Evolutionary conservation across 2,329 filamentous ascomycete genomes (phyloP).

Genomic region (Colletotrichum sp.): DNA sequence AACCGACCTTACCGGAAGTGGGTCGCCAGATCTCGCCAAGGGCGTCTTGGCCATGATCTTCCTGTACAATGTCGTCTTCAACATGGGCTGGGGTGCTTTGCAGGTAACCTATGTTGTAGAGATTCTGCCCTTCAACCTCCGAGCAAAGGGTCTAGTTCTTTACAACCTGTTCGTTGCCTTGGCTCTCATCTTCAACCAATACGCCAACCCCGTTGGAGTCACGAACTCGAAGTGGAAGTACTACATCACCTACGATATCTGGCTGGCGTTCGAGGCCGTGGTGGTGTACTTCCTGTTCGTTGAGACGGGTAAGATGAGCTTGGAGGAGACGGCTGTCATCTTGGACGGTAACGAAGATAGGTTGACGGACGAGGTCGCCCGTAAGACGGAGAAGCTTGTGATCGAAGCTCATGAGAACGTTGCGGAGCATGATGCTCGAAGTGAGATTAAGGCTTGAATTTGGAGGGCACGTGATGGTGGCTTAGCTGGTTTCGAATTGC

Average conservation of each 20-base stretch:
- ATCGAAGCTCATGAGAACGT: background rate
- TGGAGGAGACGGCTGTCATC: constrained; percentile 19
- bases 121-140: constrained; percentile 43
- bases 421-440: background rate
- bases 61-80: constrained; percentile 33
- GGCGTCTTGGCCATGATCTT: constrained; percentile 38
- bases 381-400: constrained; percentile 6
- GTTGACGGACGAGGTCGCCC: constrained; percentile 20
- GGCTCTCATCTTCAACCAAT: constrained; percentile 14
- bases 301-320: constrained; percentile 19
- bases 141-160: constrained; percentile 31
- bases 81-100: constrained; percentile 42
- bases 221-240: constrained; percentile 35
- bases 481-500: background rate
- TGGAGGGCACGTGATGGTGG: background rate
- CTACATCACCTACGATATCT: constrained; percentile 36
- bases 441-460: background rate
- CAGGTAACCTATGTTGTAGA: constrained; percentile 48
- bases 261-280: constrained; percentile 9
- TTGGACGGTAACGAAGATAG: constrained; percentile 9
- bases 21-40: constrained; percentile 7
- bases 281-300: constrained; percentile 21
- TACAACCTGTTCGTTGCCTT: constrained; percentile 27
- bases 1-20: constrained; percentile 12
- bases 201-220: constrained; percentile 11